Percentiles rank a stretch among this genome's conserved stretches.
Evolutionary conservation across 73 alveolate genomes (phyloP).

Genomic region (Symbiodinium natans): DNA sequence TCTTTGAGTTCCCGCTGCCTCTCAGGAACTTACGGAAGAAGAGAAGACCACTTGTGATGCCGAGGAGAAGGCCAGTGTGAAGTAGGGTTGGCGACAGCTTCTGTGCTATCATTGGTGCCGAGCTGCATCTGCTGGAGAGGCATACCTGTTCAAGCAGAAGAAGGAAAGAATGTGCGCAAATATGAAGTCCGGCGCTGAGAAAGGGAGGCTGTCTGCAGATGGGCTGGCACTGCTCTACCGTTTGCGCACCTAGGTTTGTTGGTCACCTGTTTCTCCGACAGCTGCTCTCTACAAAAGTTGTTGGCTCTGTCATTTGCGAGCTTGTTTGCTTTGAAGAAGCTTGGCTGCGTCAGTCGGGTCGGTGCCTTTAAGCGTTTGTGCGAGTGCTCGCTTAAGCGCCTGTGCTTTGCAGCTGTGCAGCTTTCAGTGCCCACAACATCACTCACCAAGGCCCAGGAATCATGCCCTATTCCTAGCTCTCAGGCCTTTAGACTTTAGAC

Average conservation of each 20-base stretch:
- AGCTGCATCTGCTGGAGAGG: background rate
- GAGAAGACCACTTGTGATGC: background rate
- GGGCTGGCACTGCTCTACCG: background rate
- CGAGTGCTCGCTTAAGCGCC: background rate
- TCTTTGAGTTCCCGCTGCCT: no score
- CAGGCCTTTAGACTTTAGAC: background rate
- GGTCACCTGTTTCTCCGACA: slow-evolving; percentile 79
- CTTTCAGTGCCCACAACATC: no score
- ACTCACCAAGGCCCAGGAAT: background rate
- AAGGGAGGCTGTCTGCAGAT: background rate
- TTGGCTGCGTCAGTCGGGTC: background rate
- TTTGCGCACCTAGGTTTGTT: slow-evolving; percentile 16
- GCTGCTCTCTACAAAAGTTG: slow-evolving; percentile 83
- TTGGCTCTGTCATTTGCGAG: slow-evolving; percentile 81
- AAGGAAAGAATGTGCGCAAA: slow-evolving; percentile 88
- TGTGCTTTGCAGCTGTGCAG: background rate
- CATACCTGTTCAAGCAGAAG: slow-evolving; percentile 16
- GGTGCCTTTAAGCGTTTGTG: background rate
- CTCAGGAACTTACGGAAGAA: slow-evolving; percentile 8
- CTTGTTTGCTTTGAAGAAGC: slow-evolving; percentile 55
- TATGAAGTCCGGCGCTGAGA: slow-evolving; percentile 34
- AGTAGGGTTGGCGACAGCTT: background rate
- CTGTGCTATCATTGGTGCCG: background rate
- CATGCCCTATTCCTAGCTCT: background rate
- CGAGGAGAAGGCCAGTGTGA: background rate